phyloP scores from a whole-genome alignment of 805 yeast species.

The Candida nemodendra region DNA sequence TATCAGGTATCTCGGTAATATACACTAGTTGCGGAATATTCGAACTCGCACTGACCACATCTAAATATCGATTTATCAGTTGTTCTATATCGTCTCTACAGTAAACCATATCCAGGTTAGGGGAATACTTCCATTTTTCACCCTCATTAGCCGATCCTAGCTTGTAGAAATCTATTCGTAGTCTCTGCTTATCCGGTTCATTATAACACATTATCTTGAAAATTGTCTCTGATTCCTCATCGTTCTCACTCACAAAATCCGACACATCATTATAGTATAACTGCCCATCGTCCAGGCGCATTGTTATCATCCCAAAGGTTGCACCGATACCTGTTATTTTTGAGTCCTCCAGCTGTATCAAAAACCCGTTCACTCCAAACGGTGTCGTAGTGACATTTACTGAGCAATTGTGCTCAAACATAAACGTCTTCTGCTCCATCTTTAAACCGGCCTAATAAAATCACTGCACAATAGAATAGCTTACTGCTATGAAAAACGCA shows the following conservation, averaged over 20 bases:
- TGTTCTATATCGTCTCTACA: slow-evolving; percentile 12
- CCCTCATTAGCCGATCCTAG: slow-evolving; percentile 9
- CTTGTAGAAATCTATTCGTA: slow-evolving; percentile 19
- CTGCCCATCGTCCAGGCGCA: slow-evolving; percentile 8
- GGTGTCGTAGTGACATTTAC: slow-evolving; percentile 11
- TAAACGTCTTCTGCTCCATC: slow-evolving; percentile 15
- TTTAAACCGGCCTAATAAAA: too few relatives aligned
- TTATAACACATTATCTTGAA: slow-evolving; percentile 15
- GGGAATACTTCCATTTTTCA: slow-evolving; percentile 24
- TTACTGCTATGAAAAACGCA: too few relatives aligned
- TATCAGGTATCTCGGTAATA: slow-evolving; percentile 13
- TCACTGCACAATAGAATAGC: too few relatives aligned
- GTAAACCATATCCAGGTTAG: slow-evolving; percentile 7
- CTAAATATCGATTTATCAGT: slow-evolving; percentile 15
- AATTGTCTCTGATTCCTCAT: slow-evolving; percentile 6
- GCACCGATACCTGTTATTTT: slow-evolving; percentile 16
- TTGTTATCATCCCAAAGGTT: slow-evolving; percentile 5
- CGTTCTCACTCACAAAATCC: slow-evolving; percentile 10
- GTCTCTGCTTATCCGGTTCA: slow-evolving; percentile 7
- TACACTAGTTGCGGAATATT: slow-evolving; percentile 27
- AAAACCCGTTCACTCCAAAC: slow-evolving; percentile 10
- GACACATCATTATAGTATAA: slow-evolving; percentile 13
- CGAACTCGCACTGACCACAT: slow-evolving; percentile 16
- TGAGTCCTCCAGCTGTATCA: slow-evolving; percentile 14
- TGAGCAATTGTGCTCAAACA: slow-evolving; percentile 15